These are phyloP conservation scores for Plasmodium adleri DNA, from an alignment of 169 alveolate genomes.

Conservation along the genomic window DNA sequence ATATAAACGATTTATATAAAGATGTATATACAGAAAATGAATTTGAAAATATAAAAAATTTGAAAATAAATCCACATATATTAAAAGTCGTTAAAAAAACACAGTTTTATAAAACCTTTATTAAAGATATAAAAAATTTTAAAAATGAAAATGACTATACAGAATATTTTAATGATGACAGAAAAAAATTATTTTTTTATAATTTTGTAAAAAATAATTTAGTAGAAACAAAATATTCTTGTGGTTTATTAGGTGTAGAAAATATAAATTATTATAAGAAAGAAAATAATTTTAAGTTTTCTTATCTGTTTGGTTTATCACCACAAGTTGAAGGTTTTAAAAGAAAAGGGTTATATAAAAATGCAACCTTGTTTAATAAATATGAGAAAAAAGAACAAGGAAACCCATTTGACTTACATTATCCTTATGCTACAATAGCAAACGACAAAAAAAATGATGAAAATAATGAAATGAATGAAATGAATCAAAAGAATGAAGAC, in stretches of 20 bases:
- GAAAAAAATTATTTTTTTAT: conserved; percentile 37
- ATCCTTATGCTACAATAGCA: not conserved
- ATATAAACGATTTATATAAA: conserved; percentile 50
- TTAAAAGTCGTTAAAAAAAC: conserved; percentile 19
- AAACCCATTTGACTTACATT: not conserved
- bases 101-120: conserved; percentile 20
- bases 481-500: not conserved
- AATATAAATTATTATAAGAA: conserved; percentile 11
- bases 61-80: conserved; percentile 17
- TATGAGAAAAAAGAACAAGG: not conserved
- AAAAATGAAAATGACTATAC: conserved; percentile 29
- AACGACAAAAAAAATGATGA: not conserved
- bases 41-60: conserved; percentile 18
- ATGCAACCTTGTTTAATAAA: not conserved
- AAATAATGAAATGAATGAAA: not conserved
- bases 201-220: conserved; percentile 52
- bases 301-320: conserved; percentile 6
- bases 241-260: conserved; percentile 49
- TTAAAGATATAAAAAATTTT: conserved; percentile 41
- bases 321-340: not conserved
- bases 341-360: not conserved
- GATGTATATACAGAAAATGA: conserved; percentile 20
- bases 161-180: conserved; percentile 30
- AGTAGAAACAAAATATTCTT: conserved; percentile 35
- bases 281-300: conserved; percentile 6